Conservation (phyloP, 176 grass and related monocot genomes). For the Lolium perenne region DNA sequence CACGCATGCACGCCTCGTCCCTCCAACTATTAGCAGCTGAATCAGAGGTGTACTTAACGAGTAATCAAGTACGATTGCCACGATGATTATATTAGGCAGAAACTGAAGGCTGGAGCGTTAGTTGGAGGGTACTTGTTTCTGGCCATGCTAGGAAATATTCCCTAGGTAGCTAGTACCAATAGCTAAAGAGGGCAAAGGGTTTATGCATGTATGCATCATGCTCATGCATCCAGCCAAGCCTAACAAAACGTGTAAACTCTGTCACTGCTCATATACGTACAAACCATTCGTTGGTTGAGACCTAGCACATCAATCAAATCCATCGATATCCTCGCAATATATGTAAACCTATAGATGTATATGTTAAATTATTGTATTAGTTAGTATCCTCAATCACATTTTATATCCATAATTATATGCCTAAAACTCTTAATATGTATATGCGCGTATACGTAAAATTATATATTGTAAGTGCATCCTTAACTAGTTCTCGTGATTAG, state of each 20-base stretch:
- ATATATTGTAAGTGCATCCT: not conserved
- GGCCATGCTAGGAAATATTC: constrained; percentile 48
- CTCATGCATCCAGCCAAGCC: constrained; percentile 25
- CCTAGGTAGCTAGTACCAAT: not conserved
- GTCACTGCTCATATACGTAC: not conserved
- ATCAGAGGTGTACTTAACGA: constrained; percentile 17
- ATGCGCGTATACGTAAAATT: not conserved
- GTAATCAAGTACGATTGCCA: not conserved
- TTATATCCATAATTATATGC: not conserved
- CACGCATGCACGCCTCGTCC: constrained; percentile 26
- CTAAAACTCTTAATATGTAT: not conserved
- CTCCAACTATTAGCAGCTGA: constrained; percentile 10
- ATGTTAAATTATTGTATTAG: not conserved
- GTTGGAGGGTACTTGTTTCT: constrained; percentile 65
- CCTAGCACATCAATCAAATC: constrained; percentile 42
- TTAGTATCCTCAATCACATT: not conserved
- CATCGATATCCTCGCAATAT: constrained; percentile 6
- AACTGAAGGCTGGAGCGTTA: constrained; percentile 27
- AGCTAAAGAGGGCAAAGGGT: constrained; percentile 23
- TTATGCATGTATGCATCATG: constrained; percentile 35
- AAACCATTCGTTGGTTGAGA: constrained; percentile 29
- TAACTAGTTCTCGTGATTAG: not conserved
- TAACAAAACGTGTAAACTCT: constrained; percentile 37
- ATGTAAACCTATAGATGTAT: not conserved
- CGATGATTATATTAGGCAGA: constrained; percentile 18